These are phyloP conservation scores for Staphylotrichum longicolle DNA, from an alignment of 495 filamentous ascomycete species.

Conservation along the genomic window DNA sequence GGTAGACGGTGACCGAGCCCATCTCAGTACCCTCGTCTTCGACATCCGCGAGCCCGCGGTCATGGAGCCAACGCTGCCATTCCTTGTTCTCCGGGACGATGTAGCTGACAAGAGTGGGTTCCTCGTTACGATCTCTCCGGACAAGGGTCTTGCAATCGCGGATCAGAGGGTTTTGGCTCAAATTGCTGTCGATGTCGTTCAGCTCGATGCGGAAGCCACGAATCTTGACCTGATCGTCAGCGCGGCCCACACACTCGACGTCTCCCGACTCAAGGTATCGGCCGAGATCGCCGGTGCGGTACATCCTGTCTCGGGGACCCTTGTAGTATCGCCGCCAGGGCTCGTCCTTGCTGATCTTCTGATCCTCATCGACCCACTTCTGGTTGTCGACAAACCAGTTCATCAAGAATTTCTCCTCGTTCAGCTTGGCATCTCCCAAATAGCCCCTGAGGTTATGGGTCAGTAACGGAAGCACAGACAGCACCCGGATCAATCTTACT, in stretches of 20 bases:
- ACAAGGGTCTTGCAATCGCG: conserved; percentile 87
- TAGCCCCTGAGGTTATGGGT: conserved; percentile 54
- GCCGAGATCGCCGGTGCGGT: conserved; percentile 80
- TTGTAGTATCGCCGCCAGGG: conserved; percentile 78
- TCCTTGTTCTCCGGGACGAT: conserved; percentile 76
- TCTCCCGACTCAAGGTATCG: conserved; percentile 70
- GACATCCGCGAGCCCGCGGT: conserved; percentile 51
- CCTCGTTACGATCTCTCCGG: conserved; percentile 83
- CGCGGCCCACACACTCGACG: conserved; percentile 72
- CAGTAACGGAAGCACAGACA: background rate
- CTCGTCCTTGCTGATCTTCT: conserved; percentile 53
- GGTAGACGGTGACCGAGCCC: conserved; percentile 42
- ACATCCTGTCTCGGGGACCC: conserved; percentile 83
- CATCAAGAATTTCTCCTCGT: conserved; percentile 73
- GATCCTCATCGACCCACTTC: conserved; percentile 66
- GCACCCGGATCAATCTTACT: conserved; percentile 39
- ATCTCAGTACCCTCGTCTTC: conserved; percentile 48
- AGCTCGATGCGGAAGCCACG: conserved; percentile 94
- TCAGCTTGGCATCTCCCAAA: conserved; percentile 66
- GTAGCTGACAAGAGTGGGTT: conserved; percentile 86
- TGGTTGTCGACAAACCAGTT: conserved; percentile 86
- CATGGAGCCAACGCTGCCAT: conserved; percentile 66
- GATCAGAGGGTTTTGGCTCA: conserved; percentile 74
- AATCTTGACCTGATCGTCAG: conserved; percentile 92
- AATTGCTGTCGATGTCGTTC: conserved; percentile 85